Conservation (phyloP, 345 rosid genomes). For the Citrus mangshanensis region DNA sequence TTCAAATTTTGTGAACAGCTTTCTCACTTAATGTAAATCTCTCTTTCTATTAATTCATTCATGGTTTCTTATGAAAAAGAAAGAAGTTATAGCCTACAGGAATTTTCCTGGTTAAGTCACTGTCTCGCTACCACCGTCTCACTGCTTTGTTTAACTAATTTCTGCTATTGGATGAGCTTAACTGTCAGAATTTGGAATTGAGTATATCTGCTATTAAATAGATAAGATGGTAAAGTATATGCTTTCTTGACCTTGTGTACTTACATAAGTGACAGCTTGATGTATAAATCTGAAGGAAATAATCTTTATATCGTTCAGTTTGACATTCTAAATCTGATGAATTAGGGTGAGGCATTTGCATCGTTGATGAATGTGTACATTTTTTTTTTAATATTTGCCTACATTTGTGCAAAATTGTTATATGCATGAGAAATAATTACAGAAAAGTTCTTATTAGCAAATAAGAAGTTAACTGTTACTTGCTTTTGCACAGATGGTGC, state of each 20-base stretch:
- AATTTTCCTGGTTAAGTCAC: neutral
- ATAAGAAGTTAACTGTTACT: constrained; percentile 11
- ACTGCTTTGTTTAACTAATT: neutral
- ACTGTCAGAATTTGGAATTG: neutral
- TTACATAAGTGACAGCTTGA: neutral
- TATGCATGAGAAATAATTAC: neutral
- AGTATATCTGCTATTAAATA: neutral
- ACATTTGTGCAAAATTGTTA: neutral
- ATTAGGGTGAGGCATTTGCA: neutral
- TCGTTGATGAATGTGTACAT: neutral
- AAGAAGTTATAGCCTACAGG: neutral
- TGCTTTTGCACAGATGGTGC: constrained; percentile 55
- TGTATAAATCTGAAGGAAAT: neutral
- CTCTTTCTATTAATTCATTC: neutral
- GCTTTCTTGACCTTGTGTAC: neutral
- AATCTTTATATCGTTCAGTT: neutral
- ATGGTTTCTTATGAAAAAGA: neutral
- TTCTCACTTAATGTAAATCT: neutral
- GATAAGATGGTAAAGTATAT: neutral
- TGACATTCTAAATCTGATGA: neutral
- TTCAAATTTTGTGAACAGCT: neutral
- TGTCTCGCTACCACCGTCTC: neutral
- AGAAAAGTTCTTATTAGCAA: neutral
- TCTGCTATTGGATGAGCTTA: neutral
- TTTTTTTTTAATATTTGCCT: neutral